Base-by-base conservation (phyloP, 164 flowering plant species). In the Nymphaea thermarum region DNA sequence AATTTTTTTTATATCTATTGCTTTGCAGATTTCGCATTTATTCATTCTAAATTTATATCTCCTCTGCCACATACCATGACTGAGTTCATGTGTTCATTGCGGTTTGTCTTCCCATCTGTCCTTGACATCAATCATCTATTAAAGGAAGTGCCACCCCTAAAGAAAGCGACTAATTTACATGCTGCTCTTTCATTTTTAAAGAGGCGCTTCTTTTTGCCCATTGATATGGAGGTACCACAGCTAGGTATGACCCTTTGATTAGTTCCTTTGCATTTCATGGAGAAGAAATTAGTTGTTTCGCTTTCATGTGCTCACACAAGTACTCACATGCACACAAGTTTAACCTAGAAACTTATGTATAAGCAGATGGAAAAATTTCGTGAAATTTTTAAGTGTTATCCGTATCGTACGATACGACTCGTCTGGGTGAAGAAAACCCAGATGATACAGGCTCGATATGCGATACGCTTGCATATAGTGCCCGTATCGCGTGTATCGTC, bases 21-120 rank as follows among this genome's bases (percentile, higher is more conserved):
- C 44, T 17, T 62, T 86, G 81, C 90, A 93, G 98, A 90, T 73
- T 88, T 87, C 67, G 72, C 95, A 42, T 86, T 81, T 74, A 81
- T 93, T 69, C 86, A 90, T 70, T 84, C 91, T 51, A 90, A 86
- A 70, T 93, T 93, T 73, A 51, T 90, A 5, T 82, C 83, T 77
- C 85, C 91, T 57, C 82, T 93, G 42, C 98, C 96, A 59, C 70
- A 80, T 43, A 79, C 68, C n/a, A 47, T 84, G 73, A 77, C 79
- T 62, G 89, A 90, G 70, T 93, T 88, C 77, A 72, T 73, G 65
- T 64, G 71, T 71, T 85, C 90, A 43, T 71, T 90, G 79, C 79
- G 63, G 42, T 62, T 68, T 72, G 89, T 71, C 70, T 88, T 90
- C 66, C 90, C 90, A 17, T 64, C 69, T 42, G 69, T 90, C 18